Evolutionary conservation across 306 rosid genomes (phyloP).

Genomic region (Cicer bijugum): DNA sequence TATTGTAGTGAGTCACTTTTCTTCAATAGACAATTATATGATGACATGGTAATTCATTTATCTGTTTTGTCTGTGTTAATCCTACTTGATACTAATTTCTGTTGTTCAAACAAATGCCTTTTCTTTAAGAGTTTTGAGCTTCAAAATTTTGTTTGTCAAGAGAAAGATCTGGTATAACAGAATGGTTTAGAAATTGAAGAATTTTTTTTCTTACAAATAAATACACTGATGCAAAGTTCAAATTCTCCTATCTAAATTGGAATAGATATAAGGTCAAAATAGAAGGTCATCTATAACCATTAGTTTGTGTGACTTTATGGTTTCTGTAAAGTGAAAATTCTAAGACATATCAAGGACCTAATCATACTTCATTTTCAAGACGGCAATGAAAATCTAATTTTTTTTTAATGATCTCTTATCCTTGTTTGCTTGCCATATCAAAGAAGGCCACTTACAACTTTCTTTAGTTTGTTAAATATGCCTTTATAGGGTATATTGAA

Average conservation of each 20-base stretch:
- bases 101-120: background rate
- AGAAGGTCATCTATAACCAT: background rate
- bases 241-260: constrained; percentile 9
- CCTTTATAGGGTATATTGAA: constrained; percentile 6
- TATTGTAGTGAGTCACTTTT: background rate
- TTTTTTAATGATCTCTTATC: background rate
- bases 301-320: constrained; percentile 11
- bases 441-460: background rate
- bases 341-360: background rate
- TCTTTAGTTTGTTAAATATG: background rate
- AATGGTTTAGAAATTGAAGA: constrained; percentile 27
- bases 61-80: constrained; percentile 5
- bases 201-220: background rate
- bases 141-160: constrained; percentile 1
- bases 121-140: constrained; percentile 23
- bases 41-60: background rate
- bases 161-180: background rate
- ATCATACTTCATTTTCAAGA: constrained; percentile 1
- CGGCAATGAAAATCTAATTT: constrained; percentile 8
- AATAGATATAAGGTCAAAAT: constrained; percentile 1
- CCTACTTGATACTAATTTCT: background rate
- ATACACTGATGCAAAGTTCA: constrained; percentile 6
- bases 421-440: background rate
- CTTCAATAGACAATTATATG: background rate
- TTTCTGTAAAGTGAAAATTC: constrained; percentile 23